Evolutionary conservation across 139 green algal genomes (phyloP).

Genomic region (Nannochloris sp.): DNA sequence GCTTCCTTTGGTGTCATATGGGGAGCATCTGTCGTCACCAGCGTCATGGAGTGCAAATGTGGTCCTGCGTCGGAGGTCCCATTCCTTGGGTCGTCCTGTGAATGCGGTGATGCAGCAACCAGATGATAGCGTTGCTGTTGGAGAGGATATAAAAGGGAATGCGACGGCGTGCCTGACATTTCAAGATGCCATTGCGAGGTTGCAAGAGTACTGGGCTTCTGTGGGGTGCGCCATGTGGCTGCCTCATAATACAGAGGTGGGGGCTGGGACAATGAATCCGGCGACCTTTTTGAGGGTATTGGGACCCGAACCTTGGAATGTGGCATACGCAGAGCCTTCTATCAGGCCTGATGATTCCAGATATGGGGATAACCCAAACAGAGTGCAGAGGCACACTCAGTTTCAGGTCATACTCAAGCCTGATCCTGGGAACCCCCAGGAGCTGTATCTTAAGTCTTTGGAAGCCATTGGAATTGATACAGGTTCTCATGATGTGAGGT

Average conservation of each 20-base stretch:
- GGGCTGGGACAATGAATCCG: constrained; percentile 98
- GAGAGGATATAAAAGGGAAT: background rate
- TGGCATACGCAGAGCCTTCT: constrained; percentile 87
- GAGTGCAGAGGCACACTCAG: constrained; percentile 96
- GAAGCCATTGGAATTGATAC: constrained; percentile 85
- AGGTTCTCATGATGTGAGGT: constrained; percentile 76
- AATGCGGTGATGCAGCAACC: too few relatives aligned
- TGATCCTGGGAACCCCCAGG: constrained; percentile 91
- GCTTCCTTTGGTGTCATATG: too few relatives aligned
- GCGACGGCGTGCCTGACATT: constrained; percentile 51
- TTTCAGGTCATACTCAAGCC: constrained; percentile 99
- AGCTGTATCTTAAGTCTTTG: constrained; percentile 90
- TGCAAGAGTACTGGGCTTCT: constrained; percentile 85
- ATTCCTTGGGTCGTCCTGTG: too few relatives aligned
- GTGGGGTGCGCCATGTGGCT: constrained; percentile 81
- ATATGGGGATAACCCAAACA: constrained; percentile 97
- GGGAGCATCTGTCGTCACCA: too few relatives aligned
- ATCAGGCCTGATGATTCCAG: constrained; percentile 93
- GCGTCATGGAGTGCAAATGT: too few relatives aligned
- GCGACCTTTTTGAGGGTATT: constrained; percentile 91
- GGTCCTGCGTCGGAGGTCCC: too few relatives aligned
- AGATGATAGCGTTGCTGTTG: too few relatives aligned
- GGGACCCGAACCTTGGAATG: constrained; percentile 91
- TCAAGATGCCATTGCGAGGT: constrained; percentile 79
- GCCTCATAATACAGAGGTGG: constrained; percentile 96